Evolutionary conservation across 306 rosid species (phyloP), one percentile per base, ranked within the genome.

Genomic region (Trichosanthes cucumerina): DNA sequence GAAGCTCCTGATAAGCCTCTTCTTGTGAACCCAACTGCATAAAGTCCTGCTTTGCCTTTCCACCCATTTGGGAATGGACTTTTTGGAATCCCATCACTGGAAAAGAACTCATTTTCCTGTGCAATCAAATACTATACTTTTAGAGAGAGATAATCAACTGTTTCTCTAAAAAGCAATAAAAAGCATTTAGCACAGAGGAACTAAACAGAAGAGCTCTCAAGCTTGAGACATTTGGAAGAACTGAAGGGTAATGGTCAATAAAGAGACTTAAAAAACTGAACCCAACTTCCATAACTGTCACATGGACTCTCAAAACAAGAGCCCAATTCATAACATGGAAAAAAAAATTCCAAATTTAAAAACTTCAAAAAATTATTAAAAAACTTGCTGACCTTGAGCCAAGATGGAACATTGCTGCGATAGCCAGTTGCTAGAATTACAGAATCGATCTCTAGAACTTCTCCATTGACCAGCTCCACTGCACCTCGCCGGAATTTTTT

Each of bases 391-490:
- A 92, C 98, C 98, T 95, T 91, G 10, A 95, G 88, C 98, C 98
- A 95, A 44, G 96, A 92, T 77, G 98, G 98, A 70, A 95, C 97
- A 82, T 95, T 95, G 83, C 98, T 95, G 80, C 94, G 85, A 52
- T 95, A 95, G 11, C 98, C 97, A 72, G 98, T 92, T 4, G 98
- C 97, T 78, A 95, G 89, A 91, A 95, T 80, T 53, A 95, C 93
- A 44, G 93, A 89, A 87, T 95, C 97, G 80, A 91, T 82, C 83
- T 79, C 79, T 53, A 92, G 83, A 75, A 84, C 38, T 43, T 80
- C 85, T 11, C 96, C 96, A 86, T 92, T 86, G 57, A 88, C 89
- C 39, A 95, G 89, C 77, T 91, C 91, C 16, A 92, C 98, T 78
- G 83, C 82, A 19, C 91, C 96, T 19, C 0, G 39, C 5, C 54